Evolutionary conservation across 306 rosid genomes (phyloP).

Genomic region (Senna tora): DNA sequence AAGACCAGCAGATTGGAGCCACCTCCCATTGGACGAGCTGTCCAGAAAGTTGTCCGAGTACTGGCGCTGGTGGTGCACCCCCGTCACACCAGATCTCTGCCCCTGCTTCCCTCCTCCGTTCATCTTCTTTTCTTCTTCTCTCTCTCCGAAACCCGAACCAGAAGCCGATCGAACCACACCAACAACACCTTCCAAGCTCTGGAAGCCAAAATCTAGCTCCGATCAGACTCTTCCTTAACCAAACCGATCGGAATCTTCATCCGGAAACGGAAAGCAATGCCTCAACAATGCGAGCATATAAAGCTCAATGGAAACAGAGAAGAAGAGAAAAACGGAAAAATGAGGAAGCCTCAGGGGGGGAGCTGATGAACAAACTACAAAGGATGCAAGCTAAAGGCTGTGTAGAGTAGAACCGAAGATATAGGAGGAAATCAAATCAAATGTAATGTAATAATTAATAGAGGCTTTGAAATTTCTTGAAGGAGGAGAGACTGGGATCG

Average conservation of each 20-base stretch:
- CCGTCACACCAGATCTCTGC: conserved; percentile 75
- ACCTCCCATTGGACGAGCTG: conserved; percentile 54
- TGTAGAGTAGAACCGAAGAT: conserved; percentile 54
- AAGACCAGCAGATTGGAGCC: conserved; percentile 98
- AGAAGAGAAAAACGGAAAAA: not conserved
- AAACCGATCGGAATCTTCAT: conserved; percentile 36
- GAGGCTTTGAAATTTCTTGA: conserved; percentile 54
- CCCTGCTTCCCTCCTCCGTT: conserved; percentile 86
- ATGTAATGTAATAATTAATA: no score
- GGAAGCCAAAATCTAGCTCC: not conserved
- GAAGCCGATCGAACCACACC: not conserved
- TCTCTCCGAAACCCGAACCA: not conserved
- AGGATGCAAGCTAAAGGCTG: conserved; percentile 37
- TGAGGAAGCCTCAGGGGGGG: not conserved
- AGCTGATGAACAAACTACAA: conserved; percentile 25
- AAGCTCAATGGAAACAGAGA: conserved; percentile 3
- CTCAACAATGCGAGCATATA: not conserved
- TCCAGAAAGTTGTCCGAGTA: conserved; percentile 77
- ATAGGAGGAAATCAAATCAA: conserved; percentile 37
- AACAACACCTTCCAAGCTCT: not conserved
- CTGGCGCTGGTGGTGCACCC: conserved; percentile 69
- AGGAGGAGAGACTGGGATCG: conserved; percentile 5
- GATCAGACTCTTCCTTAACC: conserved; percentile 6
- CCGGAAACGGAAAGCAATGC: not conserved
- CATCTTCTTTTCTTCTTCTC: conserved; percentile 54